These are phyloP conservation scores for Cokeromyces recurvatus DNA, from an alignment of 371 early-diverging fungal species.

Conservation along the genomic window DNA sequence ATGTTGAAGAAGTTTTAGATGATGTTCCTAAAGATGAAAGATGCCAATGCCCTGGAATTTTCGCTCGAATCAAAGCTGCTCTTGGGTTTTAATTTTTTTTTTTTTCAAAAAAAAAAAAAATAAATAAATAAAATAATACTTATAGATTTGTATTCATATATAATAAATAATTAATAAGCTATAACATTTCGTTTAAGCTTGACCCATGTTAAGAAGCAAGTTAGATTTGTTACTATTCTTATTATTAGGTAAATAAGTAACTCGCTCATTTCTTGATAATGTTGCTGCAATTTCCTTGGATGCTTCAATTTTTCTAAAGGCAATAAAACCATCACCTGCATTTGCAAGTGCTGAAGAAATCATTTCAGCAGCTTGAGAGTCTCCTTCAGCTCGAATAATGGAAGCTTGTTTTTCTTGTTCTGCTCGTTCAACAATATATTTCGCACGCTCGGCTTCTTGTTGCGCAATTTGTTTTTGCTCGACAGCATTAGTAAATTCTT, in stretches of 20 bases:
- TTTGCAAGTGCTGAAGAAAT: constrained; percentile 85
- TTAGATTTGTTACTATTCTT: constrained; percentile 37
- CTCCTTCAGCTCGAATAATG: constrained; percentile 98
- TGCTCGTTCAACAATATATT: constrained; percentile 90
- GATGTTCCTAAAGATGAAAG: constrained; percentile 11
- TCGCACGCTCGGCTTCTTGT: constrained; percentile 97
- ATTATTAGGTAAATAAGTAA: constrained; percentile 87
- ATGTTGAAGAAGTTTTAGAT: constrained; percentile 11
- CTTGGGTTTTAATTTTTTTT: constrained; percentile 8
- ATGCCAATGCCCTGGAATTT: constrained; percentile 16
- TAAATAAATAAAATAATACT: too few relatives aligned
- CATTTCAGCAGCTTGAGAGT: constrained; percentile 88
- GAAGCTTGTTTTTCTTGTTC: constrained; percentile 97
- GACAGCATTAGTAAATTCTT: constrained; percentile 93
- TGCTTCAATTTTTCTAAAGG: constrained; percentile 97
- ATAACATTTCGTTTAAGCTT: too few relatives aligned
- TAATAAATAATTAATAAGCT: too few relatives aligned
- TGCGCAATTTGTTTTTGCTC: constrained; percentile 93
- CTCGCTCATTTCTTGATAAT: constrained; percentile 75
- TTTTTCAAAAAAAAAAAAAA: too few relatives aligned
- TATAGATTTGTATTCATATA: too few relatives aligned
- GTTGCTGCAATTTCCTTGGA: constrained; percentile 93
- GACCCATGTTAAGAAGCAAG: too few relatives aligned
- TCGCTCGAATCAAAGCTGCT: constrained; percentile 6
- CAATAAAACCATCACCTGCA: constrained; percentile 81